Evolutionary conservation across 192 early-diverging fungal species (phyloP).

Genomic region (Coemansia sp.): DNA sequence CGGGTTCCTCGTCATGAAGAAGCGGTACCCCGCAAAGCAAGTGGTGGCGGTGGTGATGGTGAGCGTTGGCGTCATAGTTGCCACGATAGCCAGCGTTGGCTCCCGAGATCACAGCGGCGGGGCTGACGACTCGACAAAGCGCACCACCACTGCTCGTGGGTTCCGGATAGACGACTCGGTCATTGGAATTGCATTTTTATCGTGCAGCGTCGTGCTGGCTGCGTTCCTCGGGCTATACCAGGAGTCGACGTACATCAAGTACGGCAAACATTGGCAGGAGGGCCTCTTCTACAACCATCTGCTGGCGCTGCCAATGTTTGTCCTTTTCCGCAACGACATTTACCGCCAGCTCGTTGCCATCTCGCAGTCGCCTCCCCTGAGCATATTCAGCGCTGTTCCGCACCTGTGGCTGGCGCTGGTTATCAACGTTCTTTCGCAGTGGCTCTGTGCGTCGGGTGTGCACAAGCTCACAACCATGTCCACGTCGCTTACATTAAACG

Average conservation of each 20-base stretch:
- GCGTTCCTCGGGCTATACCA: slow-evolving; percentile 81
- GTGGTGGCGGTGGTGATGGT: slow-evolving; percentile 70
- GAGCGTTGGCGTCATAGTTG: slow-evolving; percentile 70
- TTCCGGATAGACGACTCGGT: slow-evolving; percentile 51
- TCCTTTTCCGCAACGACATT: slow-evolving; percentile 72
- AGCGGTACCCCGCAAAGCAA: slow-evolving; percentile 58
- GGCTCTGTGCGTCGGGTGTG: slow-evolving; percentile 86
- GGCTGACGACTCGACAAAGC: neutral
- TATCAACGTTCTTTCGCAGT: slow-evolving; percentile 79
- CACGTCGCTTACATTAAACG: slow-evolving; percentile 78
- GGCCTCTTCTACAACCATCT: slow-evolving; percentile 88
- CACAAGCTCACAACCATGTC: slow-evolving; percentile 76
- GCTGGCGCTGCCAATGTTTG: slow-evolving; percentile 77
- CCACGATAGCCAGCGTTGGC: slow-evolving; percentile 56
- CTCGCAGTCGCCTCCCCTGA: slow-evolving; percentile 52
- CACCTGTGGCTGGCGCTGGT: slow-evolving; percentile 69
- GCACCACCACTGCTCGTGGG: neutral
- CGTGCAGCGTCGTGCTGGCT: slow-evolving; percentile 71
- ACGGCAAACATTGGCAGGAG: slow-evolving; percentile 83
- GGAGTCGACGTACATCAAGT: slow-evolving; percentile 73
- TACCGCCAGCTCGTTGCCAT: slow-evolving; percentile 44
- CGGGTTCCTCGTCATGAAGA: slow-evolving; percentile 64
- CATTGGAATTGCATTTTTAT: slow-evolving; percentile 68
- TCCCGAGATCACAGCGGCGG: neutral
- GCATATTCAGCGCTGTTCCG: slow-evolving; percentile 53